Evolutionary conservation across 1,284 basidiomycete species (phyloP), one percentile per base, ranked within the genome.

Genomic region (Xerocomus minutiporus): DNA sequence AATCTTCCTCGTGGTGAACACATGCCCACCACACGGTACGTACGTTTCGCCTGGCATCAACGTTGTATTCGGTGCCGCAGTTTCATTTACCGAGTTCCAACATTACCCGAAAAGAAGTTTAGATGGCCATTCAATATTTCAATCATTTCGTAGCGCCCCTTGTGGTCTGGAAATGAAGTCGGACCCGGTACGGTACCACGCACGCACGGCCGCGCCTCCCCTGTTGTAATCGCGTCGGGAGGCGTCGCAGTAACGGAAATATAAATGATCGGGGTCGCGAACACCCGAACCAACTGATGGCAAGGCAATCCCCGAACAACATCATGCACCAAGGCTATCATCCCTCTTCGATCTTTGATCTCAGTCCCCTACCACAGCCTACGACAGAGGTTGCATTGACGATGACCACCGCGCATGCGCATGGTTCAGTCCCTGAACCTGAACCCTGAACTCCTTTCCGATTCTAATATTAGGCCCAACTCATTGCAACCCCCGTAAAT

Each of bases 31-130:
- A 54, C 56, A 50, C 48, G 46, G 32, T 32, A 41, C 34, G 44
- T 53, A 53, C 50, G 50, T 57, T 46, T 38, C 28, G 44, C 51
- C 47, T 42, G 48, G 43, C 50, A 48, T 46, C 52, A 59, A 49
- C 50, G 49, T 52, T 36, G 51, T 34, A 15, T 54, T 62, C 61
- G 61, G 63, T 40, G 0, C 59, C 63, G 61, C 47, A 57, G 61
- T 39, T 54, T 59, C 57, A 62, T 62, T 50, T 20, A 17, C 7
- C 28, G 36, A 35, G 29, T 20, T n/a, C 29, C 9, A 31, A 31
- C 34, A 13, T 35, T 13, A 35, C 3, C 26, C 11, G 46, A 28
- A 15, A 28, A 42, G 25, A 23, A 20, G 26, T 42, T 28, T 42
- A 42, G 40, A 42, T 13, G 40, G 25, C 17, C 17, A 26, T n/a